phyloP scores from a whole-genome alignment of 768 basidiomycete species.

The Lactarius sp. region DNA sequence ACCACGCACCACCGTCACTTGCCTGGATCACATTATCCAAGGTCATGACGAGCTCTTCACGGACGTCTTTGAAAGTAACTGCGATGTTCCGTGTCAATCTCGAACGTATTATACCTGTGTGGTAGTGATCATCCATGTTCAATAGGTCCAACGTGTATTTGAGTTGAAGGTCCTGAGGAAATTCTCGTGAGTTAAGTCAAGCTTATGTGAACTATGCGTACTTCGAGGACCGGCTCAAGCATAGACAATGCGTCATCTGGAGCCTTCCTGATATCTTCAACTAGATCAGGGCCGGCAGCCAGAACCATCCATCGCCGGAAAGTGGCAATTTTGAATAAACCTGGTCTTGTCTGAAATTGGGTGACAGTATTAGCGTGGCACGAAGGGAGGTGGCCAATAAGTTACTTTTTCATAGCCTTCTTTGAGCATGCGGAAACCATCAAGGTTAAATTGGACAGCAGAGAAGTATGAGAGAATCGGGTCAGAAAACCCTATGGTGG shows the following conservation, averaged over 20 bases:
- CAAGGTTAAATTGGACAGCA: conserved; percentile 28
- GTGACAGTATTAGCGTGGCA: not conserved
- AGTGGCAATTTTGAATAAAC: conserved; percentile 41
- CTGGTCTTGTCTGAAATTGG: conserved; percentile 21
- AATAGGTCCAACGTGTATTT: conserved; percentile 35
- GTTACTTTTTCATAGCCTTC: conserved; percentile 35
- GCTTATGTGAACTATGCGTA: conserved; percentile 24
- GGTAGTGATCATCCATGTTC: conserved; percentile 24
- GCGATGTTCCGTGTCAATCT: conserved; percentile 30
- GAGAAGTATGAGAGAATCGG: conserved; percentile 18
- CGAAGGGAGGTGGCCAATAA: not conserved
- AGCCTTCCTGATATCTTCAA: conserved; percentile 49
- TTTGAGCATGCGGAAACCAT: conserved; percentile 30
- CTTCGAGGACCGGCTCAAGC: conserved; percentile 38
- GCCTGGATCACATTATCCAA: conserved; percentile 33
- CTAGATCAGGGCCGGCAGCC: conserved; percentile 37
- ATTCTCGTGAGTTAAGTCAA: not conserved
- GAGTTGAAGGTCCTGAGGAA: conserved; percentile 32
- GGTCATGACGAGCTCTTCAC: conserved; percentile 29
- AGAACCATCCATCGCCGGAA: conserved; percentile 45
- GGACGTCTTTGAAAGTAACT: conserved; percentile 25
- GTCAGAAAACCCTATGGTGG: conserved; percentile 19
- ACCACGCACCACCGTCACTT: conserved; percentile 18
- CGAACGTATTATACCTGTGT: conserved; percentile 28
- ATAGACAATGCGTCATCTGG: conserved; percentile 44